Conservation (phyloP, 805 yeast species). For the Hanseniaspora hatyaiensis region DNA sequence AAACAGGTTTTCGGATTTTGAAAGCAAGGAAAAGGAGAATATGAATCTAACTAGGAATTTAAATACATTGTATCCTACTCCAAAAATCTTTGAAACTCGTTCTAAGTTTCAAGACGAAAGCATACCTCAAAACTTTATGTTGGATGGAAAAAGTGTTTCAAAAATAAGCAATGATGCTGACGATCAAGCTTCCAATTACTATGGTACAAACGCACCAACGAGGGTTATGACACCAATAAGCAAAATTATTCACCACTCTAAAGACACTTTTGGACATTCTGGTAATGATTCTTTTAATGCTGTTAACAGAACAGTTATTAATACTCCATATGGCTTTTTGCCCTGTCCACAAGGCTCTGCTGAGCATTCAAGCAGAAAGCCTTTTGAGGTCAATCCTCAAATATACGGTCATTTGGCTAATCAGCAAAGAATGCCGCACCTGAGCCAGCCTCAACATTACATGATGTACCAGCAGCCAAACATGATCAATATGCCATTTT, state of each 20-base stretch:
- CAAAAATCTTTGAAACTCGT: background rate
- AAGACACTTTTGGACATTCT: background rate
- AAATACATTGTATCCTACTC: background rate
- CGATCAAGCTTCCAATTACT: background rate
- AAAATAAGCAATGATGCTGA: background rate
- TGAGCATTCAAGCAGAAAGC: background rate
- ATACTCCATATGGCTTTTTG: background rate
- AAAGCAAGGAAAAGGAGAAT: too few relatives aligned
- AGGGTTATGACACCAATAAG: background rate
- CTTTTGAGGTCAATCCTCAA: background rate
- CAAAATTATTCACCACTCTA: background rate
- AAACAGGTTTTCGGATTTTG: too few relatives aligned
- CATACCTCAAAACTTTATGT: background rate
- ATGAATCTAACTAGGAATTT: background rate
- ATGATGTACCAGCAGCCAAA: background rate
- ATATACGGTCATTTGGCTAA: background rate
- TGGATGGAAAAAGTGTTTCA: background rate
- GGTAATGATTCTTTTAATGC: background rate
- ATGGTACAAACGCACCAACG: background rate
- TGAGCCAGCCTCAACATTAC: background rate
- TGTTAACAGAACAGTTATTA: background rate
- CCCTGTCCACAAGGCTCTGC: background rate
- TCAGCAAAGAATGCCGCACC: too few relatives aligned
- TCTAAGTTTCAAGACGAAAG: background rate
- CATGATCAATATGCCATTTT: background rate